These are phyloP conservation scores for Daldinia decipiens DNA, from an alignment of 495 filamentous ascomycete genomes.

Conservation along the genomic window DNA sequence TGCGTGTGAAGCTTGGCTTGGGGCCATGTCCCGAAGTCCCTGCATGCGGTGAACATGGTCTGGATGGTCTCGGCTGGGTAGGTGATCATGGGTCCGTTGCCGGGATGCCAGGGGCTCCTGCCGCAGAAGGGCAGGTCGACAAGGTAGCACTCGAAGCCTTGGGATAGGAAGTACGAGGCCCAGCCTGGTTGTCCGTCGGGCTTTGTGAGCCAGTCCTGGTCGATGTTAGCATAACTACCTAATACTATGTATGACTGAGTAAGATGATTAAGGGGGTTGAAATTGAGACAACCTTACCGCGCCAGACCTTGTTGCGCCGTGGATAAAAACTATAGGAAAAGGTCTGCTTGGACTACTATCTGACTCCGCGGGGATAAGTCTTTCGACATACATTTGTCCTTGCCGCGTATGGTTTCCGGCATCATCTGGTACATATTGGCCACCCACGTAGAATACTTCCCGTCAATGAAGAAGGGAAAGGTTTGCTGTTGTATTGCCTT, in stretches of 20 bases:
- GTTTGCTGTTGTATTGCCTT: not conserved
- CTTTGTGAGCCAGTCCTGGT: constrained; percentile 60
- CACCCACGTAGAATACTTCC: constrained; percentile 62
- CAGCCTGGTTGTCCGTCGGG: constrained; percentile 63
- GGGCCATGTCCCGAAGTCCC: constrained; percentile 53
- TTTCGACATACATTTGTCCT: constrained; percentile 69
- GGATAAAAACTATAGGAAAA: constrained; percentile 63
- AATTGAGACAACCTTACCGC: constrained; percentile 52
- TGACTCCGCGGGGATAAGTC: constrained; percentile 52
- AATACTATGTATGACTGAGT: not conserved
- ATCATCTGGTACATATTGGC: constrained; percentile 51
- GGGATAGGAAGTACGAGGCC: constrained; percentile 60
- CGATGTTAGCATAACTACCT: not conserved
- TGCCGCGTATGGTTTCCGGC: constrained; percentile 53
- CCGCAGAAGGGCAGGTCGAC: constrained; percentile 56
- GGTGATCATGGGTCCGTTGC: constrained; percentile 32
- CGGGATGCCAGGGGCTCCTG: constrained; percentile 46
- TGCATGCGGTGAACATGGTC: constrained; percentile 53
- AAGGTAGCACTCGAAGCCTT: constrained; percentile 60
- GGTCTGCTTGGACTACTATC: constrained; percentile 19
- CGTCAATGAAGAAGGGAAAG: constrained; percentile 31
- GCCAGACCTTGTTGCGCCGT: constrained; percentile 63
- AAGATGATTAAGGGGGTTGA: not conserved
- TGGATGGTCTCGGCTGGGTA: constrained; percentile 45
- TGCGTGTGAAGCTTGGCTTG: constrained; percentile 62